Percentiles rank a stretch among this genome's conserved stretches.
Evolutionary conservation across 257 asterid species (phyloP).

Genomic region (Paraleonurus japonicus): DNA sequence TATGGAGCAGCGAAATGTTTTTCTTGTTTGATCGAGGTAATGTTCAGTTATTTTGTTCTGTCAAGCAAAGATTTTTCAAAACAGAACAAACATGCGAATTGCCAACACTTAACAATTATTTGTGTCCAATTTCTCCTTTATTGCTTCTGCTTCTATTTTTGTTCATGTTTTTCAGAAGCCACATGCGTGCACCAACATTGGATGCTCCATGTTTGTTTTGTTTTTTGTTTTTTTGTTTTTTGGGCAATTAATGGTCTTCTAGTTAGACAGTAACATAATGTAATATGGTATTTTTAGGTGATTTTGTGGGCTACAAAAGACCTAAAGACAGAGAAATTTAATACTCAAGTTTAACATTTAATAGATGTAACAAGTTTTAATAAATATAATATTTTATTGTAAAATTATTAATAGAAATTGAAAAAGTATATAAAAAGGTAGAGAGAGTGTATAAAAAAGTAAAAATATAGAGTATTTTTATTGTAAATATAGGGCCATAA

Average conservation of each 20-base stretch:
- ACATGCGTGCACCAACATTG: not conserved
- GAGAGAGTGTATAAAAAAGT: no score
- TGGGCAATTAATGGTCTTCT: not conserved
- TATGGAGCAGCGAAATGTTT: not conserved
- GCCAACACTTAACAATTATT: conserved; percentile 1
- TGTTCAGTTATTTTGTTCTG: not conserved
- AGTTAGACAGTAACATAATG: not conserved
- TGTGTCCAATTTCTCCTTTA: not conserved
- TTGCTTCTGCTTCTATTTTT: not conserved
- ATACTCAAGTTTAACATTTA: no score
- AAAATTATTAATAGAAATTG: no score
- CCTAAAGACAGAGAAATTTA: not conserved
- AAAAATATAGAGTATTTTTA: no score
- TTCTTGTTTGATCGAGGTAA: not conserved
- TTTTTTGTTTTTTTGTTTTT: not conserved
- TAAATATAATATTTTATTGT: no score
- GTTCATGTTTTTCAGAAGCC: not conserved
- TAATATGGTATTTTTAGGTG: not conserved
- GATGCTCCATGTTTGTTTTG: no score
- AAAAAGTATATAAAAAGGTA: no score
- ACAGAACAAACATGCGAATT: conserved; percentile 7
- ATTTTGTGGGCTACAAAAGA: not conserved
- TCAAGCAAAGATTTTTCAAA: conserved; percentile 15
- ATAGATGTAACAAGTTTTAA: no score
- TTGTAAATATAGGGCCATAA: no score